Evolutionary conservation across 768 basidiomycete species (phyloP).

Genomic region (Leccinum variicolor): DNA sequence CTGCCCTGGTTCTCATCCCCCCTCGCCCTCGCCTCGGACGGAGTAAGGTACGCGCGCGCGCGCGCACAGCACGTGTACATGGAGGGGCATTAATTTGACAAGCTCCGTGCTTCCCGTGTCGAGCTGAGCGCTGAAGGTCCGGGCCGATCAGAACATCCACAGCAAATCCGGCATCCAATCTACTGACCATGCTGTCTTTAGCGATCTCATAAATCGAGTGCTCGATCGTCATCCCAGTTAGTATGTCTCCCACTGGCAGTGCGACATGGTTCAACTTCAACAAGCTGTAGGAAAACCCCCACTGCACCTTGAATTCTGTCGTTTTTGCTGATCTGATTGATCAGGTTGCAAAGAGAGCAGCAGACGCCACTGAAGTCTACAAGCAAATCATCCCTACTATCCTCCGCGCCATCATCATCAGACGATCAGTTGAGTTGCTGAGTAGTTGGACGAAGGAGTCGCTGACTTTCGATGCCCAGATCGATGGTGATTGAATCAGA

Average conservation of each 20-base stretch:
- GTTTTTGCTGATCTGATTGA: background rate
- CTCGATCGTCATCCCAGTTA: background rate
- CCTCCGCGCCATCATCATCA: background rate
- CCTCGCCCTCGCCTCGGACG: no score
- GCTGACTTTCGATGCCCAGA: slow-evolving; percentile 7
- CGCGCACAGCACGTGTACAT: no score
- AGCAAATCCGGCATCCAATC: background rate
- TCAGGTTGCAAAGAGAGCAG: slow-evolving; percentile 1
- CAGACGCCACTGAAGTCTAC: background rate
- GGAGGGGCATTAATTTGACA: no score
- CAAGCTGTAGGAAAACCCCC: slow-evolving; percentile 4
- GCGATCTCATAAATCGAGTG: background rate
- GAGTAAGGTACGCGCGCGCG: no score
- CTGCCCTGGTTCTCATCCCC: no score
- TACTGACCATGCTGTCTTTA: background rate
- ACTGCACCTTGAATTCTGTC: background rate
- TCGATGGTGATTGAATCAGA: background rate
- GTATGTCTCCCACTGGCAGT: background rate
- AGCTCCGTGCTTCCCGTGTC: no score
- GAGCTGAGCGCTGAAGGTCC: no score
- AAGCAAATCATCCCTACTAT: background rate
- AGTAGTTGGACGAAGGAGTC: background rate
- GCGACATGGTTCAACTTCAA: background rate
- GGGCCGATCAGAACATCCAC: background rate
- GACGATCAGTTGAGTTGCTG: slow-evolving; percentile 12